phyloP scores from a whole-genome alignment of 2,329 filamentous ascomycete genomes.

The Pseudopithomyces maydicus region DNA sequence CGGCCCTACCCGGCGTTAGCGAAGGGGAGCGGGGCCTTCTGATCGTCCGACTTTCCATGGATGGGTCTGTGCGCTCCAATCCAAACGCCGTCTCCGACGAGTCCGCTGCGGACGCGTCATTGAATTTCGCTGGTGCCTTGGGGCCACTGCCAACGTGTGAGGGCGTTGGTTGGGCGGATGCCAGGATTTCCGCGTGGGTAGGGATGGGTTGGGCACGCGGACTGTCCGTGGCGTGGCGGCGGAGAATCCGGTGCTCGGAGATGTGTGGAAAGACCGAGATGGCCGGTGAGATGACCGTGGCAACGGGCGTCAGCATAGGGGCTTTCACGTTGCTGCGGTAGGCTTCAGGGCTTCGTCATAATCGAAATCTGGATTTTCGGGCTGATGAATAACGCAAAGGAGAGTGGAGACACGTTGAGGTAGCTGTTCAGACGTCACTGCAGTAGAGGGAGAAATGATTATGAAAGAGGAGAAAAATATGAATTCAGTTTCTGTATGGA shows the following conservation, averaged over 20 bases:
- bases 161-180: background rate
- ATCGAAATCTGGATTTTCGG: background rate
- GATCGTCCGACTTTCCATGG: background rate
- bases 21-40: conserved; percentile 3
- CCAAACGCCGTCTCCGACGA: conserved; percentile 4
- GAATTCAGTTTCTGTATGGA: too few relatives aligned
- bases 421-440: too few relatives aligned
- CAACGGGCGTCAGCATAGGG: background rate
- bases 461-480: too few relatives aligned
- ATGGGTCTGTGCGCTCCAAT: background rate
- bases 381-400: too few relatives aligned
- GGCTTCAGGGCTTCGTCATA: background rate
- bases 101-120: conserved; percentile 7
- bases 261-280: background rate
- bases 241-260: conserved; percentile 3
- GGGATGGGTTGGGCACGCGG: too few relatives aligned
- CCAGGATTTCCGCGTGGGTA: background rate
- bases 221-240: background rate
- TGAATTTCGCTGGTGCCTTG: background rate
- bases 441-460: too few relatives aligned
- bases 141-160: background rate
- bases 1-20: conserved; percentile 10
- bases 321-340: background rate
- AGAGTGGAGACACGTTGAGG: too few relatives aligned
- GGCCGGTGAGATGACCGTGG: background rate